phyloP scores from a whole-genome alignment of 1,284 basidiomycete genomes.

The Ustilago trichophora region DNA sequence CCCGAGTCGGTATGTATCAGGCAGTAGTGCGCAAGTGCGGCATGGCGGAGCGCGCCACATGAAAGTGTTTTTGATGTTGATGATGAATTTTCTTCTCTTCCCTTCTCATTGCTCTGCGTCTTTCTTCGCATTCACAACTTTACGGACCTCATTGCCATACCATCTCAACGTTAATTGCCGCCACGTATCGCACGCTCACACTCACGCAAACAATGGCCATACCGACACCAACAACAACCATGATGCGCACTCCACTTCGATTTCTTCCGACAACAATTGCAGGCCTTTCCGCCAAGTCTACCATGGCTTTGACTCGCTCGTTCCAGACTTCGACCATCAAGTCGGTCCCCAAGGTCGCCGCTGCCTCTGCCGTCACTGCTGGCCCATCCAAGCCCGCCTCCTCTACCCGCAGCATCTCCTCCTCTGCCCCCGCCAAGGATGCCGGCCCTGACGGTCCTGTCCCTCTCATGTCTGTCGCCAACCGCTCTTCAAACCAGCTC shows the following conservation, averaged over 20 bases:
- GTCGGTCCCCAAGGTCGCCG: slow-evolving; percentile 35
- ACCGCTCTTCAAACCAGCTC: slow-evolving; percentile 63
- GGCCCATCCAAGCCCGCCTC: slow-evolving; percentile 9
- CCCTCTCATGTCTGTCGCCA: slow-evolving; percentile 64
- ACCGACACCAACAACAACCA: neutral
- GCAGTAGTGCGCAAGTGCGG: too few species aligned
- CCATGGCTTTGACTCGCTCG: slow-evolving; percentile 38
- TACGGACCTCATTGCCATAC: too few species aligned
- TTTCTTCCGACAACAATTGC: neutral
- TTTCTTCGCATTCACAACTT: neutral
- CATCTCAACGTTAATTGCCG: too few species aligned
- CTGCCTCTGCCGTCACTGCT: slow-evolving; percentile 5
- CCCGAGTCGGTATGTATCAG: slow-evolving; percentile 41
- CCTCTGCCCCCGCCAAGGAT: slow-evolving; percentile 29
- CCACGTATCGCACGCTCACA: too few species aligned
- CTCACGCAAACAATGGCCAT: slow-evolving; percentile 2
- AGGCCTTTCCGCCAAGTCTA: slow-evolving; percentile 42
- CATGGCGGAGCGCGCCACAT: neutral
- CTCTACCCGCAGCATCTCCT: slow-evolving; percentile 32
- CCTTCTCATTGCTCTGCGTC: neutral
- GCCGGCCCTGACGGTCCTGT: slow-evolving; percentile 53
- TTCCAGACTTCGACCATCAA: slow-evolving; percentile 44
- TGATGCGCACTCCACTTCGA: neutral
- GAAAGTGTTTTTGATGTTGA: too few species aligned
- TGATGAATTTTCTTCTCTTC: too few species aligned